Base-by-base conservation (phyloP, 139 green algal species). In the Chlamydomonas schloesseri region DNA sequence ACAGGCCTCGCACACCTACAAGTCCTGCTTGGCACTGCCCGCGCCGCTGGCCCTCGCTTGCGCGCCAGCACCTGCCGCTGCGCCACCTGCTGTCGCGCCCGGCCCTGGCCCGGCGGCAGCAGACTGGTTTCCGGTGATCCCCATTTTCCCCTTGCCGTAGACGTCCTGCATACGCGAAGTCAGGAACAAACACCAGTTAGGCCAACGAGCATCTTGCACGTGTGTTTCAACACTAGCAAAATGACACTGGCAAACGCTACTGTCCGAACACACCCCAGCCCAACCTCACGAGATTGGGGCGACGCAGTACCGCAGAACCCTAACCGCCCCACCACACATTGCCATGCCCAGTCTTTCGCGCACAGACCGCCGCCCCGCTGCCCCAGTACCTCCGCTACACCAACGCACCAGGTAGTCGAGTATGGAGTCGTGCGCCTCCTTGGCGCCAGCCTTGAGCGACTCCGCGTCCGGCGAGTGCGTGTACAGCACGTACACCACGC, bases 391-490 rank as follows among this genome's bases (percentile, higher is more conserved):
- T 42, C 10, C n/a, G 4, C n/a, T 24, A 42, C 9, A 55, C 17
- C 9, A 73, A 50, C 89, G 46, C 78, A 94, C 92, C 83, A 95
- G 57, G 87, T 93, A 95, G 34, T 92, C 87, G 3, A 94, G 58
- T 24, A 93, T 71, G 28, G 79, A 90, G 86, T 93, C 87, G n/a
- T 90, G 86, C 33, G 92, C 90, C 37, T 90, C 84, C 33, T 80
- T 81, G 20, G 82, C 73, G 29, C 78, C 77, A 21, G 90, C 87
- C 60, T 85, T 89, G 26, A 93, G 86, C 42, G 75, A 72, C 24
- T 76, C 75, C 28, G 86, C 80, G 78, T 91, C 89, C 17, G 93
- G 91, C 3, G 82, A 73, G 62, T 93, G 72, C 82, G 73, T 71
- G 80, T 86, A 86, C 18, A 86, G 80, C 80, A 86, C 50, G 67